Evolutionary conservation across 495 filamentous ascomycete species (phyloP).

Genomic region (Aspergillus diversus): DNA sequence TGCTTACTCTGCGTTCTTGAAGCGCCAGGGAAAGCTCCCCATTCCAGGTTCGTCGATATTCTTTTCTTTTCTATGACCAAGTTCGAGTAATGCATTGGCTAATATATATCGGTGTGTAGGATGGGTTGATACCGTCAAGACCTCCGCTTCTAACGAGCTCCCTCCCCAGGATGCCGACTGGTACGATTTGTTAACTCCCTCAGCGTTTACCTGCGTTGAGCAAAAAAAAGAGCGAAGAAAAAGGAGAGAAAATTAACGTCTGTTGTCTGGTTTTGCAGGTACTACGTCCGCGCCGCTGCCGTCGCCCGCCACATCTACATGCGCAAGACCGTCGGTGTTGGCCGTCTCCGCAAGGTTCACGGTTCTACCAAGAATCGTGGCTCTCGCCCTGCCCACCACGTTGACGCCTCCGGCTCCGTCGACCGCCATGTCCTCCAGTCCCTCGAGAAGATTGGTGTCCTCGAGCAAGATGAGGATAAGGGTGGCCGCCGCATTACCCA

Average conservation of each 20-base stretch:
- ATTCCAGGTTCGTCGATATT: conserved; percentile 71
- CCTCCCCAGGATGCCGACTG: conserved; percentile 96
- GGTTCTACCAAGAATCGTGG: conserved; percentile 97
- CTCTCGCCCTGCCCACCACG: conserved; percentile 87
- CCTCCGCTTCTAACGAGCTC: conserved; percentile 91
- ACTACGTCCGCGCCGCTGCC: conserved; percentile 95
- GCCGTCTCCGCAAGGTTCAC: conserved; percentile 89
- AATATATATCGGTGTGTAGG: conserved; percentile 50
- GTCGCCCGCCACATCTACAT: conserved; percentile 98
- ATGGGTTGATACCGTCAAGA: conserved; percentile 99
- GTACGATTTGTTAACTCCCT: conserved; percentile 44
- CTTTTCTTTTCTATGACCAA: not conserved
- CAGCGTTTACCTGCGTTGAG: not conserved
- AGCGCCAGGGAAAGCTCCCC: conserved; percentile 97
- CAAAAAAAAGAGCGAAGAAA: not conserved
- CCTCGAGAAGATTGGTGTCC: conserved; percentile 97
- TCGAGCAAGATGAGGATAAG: conserved; percentile 96
- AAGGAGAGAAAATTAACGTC: not conserved
- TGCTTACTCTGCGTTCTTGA: conserved; percentile 95
- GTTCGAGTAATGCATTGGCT: not conserved
- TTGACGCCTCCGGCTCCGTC: conserved; percentile 90
- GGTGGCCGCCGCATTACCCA: conserved; percentile 97
- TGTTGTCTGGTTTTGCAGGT: conserved; percentile 51
- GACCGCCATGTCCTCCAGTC: conserved; percentile 96
- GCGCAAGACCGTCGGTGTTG: conserved; percentile 97